Percentiles rank a stretch among this genome's conserved stretches.
phyloP scores from a whole-genome alignment of 164 flowering plant species.

The Aristolochia contorta region DNA sequence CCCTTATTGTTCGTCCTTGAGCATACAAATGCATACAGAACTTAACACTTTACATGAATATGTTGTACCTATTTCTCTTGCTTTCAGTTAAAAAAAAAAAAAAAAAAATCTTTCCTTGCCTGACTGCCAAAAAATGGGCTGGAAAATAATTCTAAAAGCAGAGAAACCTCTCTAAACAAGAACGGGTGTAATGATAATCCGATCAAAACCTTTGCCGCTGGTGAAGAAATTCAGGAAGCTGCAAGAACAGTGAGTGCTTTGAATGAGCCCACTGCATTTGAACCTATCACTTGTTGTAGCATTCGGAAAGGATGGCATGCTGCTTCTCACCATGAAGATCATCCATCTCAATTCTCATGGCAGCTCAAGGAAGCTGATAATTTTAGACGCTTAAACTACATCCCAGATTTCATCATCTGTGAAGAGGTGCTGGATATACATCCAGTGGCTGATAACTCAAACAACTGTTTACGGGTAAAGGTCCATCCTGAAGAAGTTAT shows the following conservation, averaged over 20 bases:
- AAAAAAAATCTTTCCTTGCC: background rate
- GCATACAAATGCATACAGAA: too few relatives aligned
- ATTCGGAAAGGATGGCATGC: too few relatives aligned
- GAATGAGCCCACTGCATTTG: too few relatives aligned
- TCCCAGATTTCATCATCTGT: slow-evolving; percentile 37
- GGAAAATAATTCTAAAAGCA: background rate
- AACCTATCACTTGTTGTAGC: too few relatives aligned
- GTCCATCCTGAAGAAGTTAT: slow-evolving; percentile 46
- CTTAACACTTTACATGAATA: too few relatives aligned
- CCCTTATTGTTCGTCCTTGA: too few relatives aligned
- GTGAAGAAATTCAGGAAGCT: too few relatives aligned
- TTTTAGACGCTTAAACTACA: background rate
- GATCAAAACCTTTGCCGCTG: background rate
- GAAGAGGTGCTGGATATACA: slow-evolving; percentile 81
- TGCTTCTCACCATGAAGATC: too few relatives aligned
- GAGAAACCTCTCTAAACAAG: background rate
- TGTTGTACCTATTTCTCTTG: too few relatives aligned
- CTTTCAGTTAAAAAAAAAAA: too few relatives aligned
- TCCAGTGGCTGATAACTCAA: slow-evolving; percentile 62
- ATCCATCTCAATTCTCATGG: background rate
- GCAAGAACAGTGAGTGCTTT: too few relatives aligned
- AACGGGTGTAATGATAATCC: background rate
- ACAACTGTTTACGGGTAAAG: slow-evolving; percentile 51
- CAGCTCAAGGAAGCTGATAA: background rate
- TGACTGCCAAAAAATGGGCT: background rate